Percentiles rank a stretch among this genome's conserved stretches.
phyloP scores from a whole-genome alignment of 2,329 filamentous ascomycete genomes.

The Pestalotiopsis sp. region DNA sequence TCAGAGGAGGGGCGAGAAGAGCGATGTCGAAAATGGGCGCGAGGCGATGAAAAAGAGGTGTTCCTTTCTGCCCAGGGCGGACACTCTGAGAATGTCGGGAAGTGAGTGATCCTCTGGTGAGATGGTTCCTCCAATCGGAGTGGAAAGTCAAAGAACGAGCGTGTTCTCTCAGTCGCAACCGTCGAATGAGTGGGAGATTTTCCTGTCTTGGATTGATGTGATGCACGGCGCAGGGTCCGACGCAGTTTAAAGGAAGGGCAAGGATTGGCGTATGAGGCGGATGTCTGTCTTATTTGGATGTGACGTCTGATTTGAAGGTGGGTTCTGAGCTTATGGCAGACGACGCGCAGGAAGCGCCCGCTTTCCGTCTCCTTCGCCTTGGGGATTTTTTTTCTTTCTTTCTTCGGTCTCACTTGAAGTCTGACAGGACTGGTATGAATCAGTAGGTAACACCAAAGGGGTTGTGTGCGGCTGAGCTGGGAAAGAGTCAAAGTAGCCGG shows the following conservation, averaged over 20 bases:
- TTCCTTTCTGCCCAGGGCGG: neutral
- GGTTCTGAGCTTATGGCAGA: neutral
- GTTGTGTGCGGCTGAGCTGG: neutral
- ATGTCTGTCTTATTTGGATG: conserved; percentile 13
- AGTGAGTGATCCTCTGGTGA: neutral
- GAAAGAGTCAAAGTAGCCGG: neutral
- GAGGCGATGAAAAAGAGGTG: neutral
- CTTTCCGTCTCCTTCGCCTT: neutral
- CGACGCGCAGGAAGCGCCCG: neutral
- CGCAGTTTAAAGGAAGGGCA: conserved; percentile 2
- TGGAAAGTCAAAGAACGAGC: neutral
- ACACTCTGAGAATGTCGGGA: neutral
- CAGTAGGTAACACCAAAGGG: neutral
- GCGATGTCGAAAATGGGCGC: neutral
- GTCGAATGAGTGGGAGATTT: neutral
- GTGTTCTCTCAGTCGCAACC: neutral
- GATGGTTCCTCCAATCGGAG: neutral
- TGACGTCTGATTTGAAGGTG: conserved; percentile 1
- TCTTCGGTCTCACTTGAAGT: neutral
- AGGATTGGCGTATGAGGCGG: conserved; percentile 1
- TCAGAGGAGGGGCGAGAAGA: neutral
- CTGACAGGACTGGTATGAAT: neutral
- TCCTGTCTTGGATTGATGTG: neutral
- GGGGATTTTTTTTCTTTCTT: neutral
- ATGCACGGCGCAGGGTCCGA: neutral